These are phyloP conservation scores for Phytophthora colocasiae DNA, from an alignment of 352 stramenopile genomes.

Conservation along the genomic window DNA sequence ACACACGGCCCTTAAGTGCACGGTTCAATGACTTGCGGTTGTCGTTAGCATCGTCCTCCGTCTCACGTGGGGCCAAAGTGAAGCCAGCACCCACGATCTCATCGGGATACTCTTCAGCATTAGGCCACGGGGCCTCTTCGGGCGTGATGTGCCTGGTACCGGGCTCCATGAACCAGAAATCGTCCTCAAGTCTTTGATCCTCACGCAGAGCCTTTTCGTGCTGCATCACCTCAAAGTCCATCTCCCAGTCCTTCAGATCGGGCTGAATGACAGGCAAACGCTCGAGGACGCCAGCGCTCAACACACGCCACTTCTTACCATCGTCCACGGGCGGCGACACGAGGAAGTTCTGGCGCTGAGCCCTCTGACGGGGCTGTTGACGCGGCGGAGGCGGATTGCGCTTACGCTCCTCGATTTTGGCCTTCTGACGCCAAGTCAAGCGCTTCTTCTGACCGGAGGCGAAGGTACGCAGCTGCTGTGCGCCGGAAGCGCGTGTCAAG, in stretches of 20 bases:
- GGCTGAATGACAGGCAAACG: constrained; percentile 79
- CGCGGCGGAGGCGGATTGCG: constrained; percentile 48
- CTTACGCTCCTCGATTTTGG: constrained; percentile 57
- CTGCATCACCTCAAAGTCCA: constrained; percentile 77
- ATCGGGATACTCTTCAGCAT: constrained; percentile 66
- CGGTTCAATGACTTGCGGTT: constrained; percentile 90
- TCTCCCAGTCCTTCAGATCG: constrained; percentile 76
- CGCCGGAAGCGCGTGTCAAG: constrained; percentile 29
- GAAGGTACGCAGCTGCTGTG: constrained; percentile 53
- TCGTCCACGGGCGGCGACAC: constrained; percentile 60
- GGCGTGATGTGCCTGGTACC: constrained; percentile 74
- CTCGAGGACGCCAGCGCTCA: constrained; percentile 79
- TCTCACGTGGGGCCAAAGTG: constrained; percentile 79
- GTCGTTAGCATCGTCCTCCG: constrained; percentile 74
- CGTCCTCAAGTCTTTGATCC: constrained; percentile 79
- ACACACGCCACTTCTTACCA: constrained; percentile 83
- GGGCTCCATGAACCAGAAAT: constrained; percentile 89
- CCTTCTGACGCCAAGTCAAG: constrained; percentile 78
- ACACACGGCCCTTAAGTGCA: constrained; percentile 80
- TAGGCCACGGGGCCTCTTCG: constrained; percentile 74
- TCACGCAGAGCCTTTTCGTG: constrained; percentile 82
- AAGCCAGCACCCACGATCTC: constrained; percentile 81
- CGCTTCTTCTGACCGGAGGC: constrained; percentile 54
- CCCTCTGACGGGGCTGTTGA: constrained; percentile 57
- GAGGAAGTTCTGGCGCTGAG: constrained; percentile 67